Evolutionary conservation across 225 moss, liverwort and hornwort genomes (phyloP), one percentile per base, ranked within the genome.

Genomic region (Pseudoscleropodium purum): DNA sequence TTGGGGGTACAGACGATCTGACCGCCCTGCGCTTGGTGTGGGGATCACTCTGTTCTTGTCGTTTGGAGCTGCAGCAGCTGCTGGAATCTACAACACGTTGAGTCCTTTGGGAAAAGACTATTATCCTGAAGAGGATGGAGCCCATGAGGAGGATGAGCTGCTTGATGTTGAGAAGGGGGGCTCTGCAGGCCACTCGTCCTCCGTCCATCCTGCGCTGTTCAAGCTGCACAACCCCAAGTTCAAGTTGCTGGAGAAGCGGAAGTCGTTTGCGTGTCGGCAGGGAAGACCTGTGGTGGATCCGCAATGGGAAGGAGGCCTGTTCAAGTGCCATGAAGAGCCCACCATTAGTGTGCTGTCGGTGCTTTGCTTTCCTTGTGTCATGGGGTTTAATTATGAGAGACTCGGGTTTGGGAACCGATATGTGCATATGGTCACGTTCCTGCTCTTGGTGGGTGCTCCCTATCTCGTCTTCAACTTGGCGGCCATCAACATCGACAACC

Each of bases 331-430:
- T 54, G 87, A 92, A 61, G 98, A 96, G 65, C 94, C 94, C n/a
- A 89, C 93, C 9, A 95, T 98, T 54, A 92, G 95, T 36, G 33
- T 96, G n/a, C 93, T 98, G 73, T 90, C 96, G 60, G 72, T 90
- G 13, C 45, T 94, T 15, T 98, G 98, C 89, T 93, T 94, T 87
- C 91, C 95, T 30, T 98, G 97, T 84, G 98, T 98, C 51, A 96
- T 98, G 87, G 98, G 98, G 47, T 98, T 96, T 90, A 98, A 97
- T 61, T 94, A 97, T 87, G 98, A 98, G 66, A 90, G 98, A n/a
- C 92, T 98, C 31, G 98, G 98, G n/a, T 98, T 98, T 54, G 98
- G 98, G 52, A 98, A 97, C 87, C 95, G 97, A 60, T 97, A 92
- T 64, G 97, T 98, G 56, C 98, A 98, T 69, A 90, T 97, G 73